Evolutionary conservation across 768 basidiomycete species (phyloP), one percentile per base, ranked within the genome.

Genomic region (Tubosaeta sp.): DNA sequence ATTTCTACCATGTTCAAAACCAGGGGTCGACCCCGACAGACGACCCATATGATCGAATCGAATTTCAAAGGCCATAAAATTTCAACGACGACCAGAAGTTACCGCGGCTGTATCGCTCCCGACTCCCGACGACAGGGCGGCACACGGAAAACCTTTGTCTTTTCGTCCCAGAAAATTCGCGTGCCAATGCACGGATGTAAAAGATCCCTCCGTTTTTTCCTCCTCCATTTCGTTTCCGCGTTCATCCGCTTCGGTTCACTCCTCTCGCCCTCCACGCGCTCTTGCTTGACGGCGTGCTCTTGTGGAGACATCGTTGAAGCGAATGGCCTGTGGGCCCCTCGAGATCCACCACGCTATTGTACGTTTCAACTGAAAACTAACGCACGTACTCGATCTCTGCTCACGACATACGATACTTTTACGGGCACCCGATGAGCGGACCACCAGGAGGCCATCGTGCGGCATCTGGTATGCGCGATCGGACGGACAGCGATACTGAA

Each of bases 401-500:
- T 46, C 48, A 53, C 53, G 48, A 49, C n/a, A 49, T 14, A 53
- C 39, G 51, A 54, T 29, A 52, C 65, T 43, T 58, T 63, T 54
- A 39, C 65, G 55, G n/a, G 14, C 32, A 54, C 60, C 32, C 54
- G 68, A 54, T 63, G 61, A 55, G 58, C 52, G 51, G 63, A 54
- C 56, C 65, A 44, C 57, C 59, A 48, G 58, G 57, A 18, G 55
- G 48, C 22, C 32, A 52, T 42, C 51, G 42, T 42, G 22, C 63
- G 60, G 24, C 38, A 48, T 43, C 54, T 40, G 25, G 38, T 13
- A 42, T 55, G 54, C 56, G 46, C 32, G 61, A 56, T 51, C 76
- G 72, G 74, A 30, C 49, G 21, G 62, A 62, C 21, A 56, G 71
- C 56, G 76, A 79, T 52, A 68, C 66, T 9, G 80, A 79, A 54